Percentiles rank a stretch among this genome's conserved stretches.
These are phyloP conservation scores for Tranzscheliella williamsii DNA, from an alignment of 1,284 basidiomycete species.

Conservation along the genomic window DNA sequence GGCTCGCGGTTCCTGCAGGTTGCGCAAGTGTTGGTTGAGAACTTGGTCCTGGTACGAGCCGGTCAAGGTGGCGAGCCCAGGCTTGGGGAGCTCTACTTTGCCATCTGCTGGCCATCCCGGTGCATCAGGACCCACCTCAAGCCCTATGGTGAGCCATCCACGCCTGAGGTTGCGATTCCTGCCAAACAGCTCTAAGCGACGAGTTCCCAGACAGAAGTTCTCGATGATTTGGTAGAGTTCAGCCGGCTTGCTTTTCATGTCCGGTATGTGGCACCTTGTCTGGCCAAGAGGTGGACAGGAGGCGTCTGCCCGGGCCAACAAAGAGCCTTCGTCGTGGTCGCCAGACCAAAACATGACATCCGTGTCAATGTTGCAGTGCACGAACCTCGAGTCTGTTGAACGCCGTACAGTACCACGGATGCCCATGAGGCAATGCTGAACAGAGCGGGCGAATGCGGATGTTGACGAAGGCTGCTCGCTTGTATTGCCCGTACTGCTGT, in stretches of 20 bases:
- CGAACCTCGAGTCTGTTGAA: constrained; percentile 90
- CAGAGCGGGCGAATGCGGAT: constrained; percentile 39
- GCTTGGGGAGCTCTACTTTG: constrained; percentile 2
- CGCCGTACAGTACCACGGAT: constrained; percentile 94
- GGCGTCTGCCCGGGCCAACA: background rate
- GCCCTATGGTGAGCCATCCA: constrained; percentile 88
- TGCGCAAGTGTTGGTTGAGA: constrained; percentile 4
- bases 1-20: constrained; percentile 16
- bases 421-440: constrained; percentile 92
- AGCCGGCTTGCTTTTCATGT: constrained; percentile 82
- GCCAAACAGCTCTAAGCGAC: constrained; percentile 89
- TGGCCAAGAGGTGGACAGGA: background rate
- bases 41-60: constrained; percentile 1
- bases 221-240: constrained; percentile 95
- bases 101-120: constrained; percentile 16
- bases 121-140: constrained; percentile 47
- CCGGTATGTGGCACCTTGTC: constrained; percentile 50
- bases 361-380: constrained; percentile 97
- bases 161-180: constrained; percentile 72
- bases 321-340: constrained; percentile 64
- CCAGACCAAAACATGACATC: constrained; percentile 96
- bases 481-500: background rate
- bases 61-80: constrained; percentile 5
- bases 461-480: constrained; percentile 12
- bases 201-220: constrained; percentile 92